Evolutionary conservation across 768 basidiomycete species (phyloP), one percentile per base, ranked within the genome.

Genomic region (Tubosaeta brunneosetosa): DNA sequence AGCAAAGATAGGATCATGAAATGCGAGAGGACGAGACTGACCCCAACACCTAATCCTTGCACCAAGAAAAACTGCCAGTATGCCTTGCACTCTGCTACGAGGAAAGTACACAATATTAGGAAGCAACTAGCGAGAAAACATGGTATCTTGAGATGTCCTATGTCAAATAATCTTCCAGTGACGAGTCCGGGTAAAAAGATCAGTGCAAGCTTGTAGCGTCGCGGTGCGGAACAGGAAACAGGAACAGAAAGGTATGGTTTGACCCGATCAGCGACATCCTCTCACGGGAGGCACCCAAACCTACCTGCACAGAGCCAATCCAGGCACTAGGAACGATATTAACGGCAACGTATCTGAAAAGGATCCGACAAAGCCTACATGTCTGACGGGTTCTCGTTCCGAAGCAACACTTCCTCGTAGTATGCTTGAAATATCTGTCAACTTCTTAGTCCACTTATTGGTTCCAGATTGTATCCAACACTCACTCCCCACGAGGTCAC

Each of bases 11-110:
- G 4, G 12, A 11, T 8, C 12, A 31, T 12, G 16, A 13, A 4
- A 22, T 8, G 16, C 10, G 17, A 22, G 10, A 6, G 32, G 14
- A 6, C 4, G 0, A 19, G 4, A 69, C 84, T 53, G 52, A 86
- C 82, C 19, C 88, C 88, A 12, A 82, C 67, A 0, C 77, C 77
- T 34, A 90, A 59, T 0, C 88, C 88, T 64, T 91, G 88, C 53
- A 81, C 88, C 1, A 91, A 74, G 22, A 91, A 60, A 58, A 90
- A 85, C 6, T 91, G 86, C 89, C 88, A 91, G 60, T 83, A 91
- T 51, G 76, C 53, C 11, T 71, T 84, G 61, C 89, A 91, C 70
- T 90, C 73, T 0, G 85, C 85, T 6, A 78, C 71, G n/a, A 91
- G 71, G 59, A 90, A 81, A 0, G 83, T 84, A 29, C 79, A 74